phyloP scores from a whole-genome alignment of 306 rosid genomes.

The Inga laurina region DNA sequence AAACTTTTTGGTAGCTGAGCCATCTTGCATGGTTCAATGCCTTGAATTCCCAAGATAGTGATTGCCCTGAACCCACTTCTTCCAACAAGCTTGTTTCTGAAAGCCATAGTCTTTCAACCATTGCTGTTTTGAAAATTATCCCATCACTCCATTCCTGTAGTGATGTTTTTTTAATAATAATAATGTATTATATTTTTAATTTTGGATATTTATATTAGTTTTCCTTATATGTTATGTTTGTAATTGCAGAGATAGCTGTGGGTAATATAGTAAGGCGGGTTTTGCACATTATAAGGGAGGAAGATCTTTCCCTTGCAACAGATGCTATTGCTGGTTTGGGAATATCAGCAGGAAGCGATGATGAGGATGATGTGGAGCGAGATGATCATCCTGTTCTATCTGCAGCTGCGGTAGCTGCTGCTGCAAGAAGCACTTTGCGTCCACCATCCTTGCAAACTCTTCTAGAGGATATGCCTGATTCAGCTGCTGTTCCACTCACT shows the following conservation, averaged over 20 bases:
- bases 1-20: background rate
- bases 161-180: background rate
- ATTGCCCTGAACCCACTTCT: background rate
- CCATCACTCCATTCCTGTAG: background rate
- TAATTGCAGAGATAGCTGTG: constrained; percentile 86
- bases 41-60: background rate
- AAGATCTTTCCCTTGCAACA: constrained; percentile 80
- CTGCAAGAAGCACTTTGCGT: constrained; percentile 93
- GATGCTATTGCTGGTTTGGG: constrained; percentile 86
- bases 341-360: constrained; percentile 76
- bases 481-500: constrained; percentile 60
- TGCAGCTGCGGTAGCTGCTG: constrained; percentile 91
- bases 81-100: background rate
- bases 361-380: constrained; percentile 73
- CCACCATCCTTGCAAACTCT: constrained; percentile 98
- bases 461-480: constrained; percentile 74
- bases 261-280: constrained; percentile 98
- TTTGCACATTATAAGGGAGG: constrained; percentile 96
- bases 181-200: background rate
- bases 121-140: background rate
- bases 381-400: constrained; percentile 76
- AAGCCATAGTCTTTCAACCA: background rate
- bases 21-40: background rate
- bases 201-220: constrained; percentile 23
- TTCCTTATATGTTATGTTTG: constrained; percentile 31